Evolutionary conservation across 306 rosid species (phyloP).

Genomic region (Elaeagnus macrophylla): DNA sequence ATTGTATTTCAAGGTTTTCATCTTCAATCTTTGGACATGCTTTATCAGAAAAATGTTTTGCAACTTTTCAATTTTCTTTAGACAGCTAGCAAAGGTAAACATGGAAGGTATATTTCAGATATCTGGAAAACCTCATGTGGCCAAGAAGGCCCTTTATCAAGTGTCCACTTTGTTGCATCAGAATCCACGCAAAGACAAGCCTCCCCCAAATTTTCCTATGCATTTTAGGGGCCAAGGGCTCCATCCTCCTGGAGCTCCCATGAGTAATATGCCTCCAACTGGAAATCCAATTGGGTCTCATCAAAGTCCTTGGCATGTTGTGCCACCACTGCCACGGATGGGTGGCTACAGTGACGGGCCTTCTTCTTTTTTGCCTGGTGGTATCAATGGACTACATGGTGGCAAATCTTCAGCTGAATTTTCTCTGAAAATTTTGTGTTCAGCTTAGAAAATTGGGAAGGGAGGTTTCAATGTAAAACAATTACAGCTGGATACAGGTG

Average conservation of each 20-base stretch:
- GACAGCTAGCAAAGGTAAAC: conserved; percentile 7
- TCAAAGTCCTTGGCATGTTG: conserved; percentile 6
- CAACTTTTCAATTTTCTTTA: not conserved
- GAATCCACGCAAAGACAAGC: conserved; percentile 33
- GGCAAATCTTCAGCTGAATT: conserved; percentile 25
- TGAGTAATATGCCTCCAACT: conserved; percentile 13
- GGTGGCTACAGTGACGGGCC: conserved; percentile 15
- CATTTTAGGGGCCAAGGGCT: conserved; percentile 22
- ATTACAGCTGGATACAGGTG: conserved; percentile 30
- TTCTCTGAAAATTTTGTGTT: conserved; percentile 27
- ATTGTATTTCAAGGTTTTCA: too few relatives aligned
- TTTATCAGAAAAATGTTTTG: not conserved
- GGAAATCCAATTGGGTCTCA: conserved; percentile 24
- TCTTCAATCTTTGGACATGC: too few relatives aligned
- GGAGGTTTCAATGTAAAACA: conserved; percentile 30
- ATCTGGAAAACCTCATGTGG: conserved; percentile 26
- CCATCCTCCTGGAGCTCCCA: conserved; percentile 17
- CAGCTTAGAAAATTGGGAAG: conserved; percentile 32
- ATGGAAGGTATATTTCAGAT: conserved; percentile 22
- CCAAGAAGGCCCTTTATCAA: conserved; percentile 30
- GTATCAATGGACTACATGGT: conserved; percentile 14
- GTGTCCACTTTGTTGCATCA: conserved; percentile 28
- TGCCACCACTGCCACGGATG: conserved; percentile 17
- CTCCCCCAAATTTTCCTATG: conserved; percentile 13
- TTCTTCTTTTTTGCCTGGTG: conserved; percentile 10